Evolutionary conservation across 306 rosid species (phyloP).

Genomic region (Clitoria ternatea): DNA sequence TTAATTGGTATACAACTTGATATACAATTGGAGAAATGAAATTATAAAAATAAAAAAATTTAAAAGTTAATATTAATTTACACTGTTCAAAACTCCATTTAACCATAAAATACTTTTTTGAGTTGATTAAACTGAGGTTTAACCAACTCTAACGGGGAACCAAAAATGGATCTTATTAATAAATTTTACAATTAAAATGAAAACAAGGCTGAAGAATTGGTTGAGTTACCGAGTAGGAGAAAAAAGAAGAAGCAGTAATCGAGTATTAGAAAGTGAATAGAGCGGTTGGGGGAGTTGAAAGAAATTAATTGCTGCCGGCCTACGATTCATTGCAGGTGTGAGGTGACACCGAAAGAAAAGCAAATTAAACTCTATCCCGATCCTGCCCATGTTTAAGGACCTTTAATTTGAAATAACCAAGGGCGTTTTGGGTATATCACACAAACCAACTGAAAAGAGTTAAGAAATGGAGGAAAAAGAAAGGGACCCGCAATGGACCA

Average conservation of each 20-base stretch:
- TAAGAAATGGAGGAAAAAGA: background rate
- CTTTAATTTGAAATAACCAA: background rate
- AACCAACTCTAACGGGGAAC: too few relatives aligned
- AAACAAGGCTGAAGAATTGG: background rate
- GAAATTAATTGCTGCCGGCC: constrained; percentile 32
- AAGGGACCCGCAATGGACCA: constrained; percentile 29
- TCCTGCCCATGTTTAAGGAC: background rate
- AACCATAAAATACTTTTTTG: too few relatives aligned
- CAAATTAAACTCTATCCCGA: background rate
- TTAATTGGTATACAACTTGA: too few relatives aligned
- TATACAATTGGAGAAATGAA: too few relatives aligned
- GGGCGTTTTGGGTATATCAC: constrained; percentile 24
- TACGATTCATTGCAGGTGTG: constrained; percentile 11
- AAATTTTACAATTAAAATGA: too few relatives aligned
- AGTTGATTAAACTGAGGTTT: too few relatives aligned
- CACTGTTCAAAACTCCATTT: too few relatives aligned
- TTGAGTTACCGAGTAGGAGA: background rate
- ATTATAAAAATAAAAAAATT: too few relatives aligned
- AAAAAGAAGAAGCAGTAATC: background rate
- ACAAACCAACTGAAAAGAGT: background rate
- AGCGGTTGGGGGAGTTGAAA: constrained; percentile 25
- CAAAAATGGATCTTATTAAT: too few relatives aligned
- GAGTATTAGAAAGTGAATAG: constrained; percentile 22
- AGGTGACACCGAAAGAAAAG: constrained; percentile 19
- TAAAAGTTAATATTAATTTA: too few relatives aligned